These are phyloP conservation scores for Omphalotus guepiniiformis DNA, from an alignment of 768 basidiomycete species.

Conservation along the genomic window DNA sequence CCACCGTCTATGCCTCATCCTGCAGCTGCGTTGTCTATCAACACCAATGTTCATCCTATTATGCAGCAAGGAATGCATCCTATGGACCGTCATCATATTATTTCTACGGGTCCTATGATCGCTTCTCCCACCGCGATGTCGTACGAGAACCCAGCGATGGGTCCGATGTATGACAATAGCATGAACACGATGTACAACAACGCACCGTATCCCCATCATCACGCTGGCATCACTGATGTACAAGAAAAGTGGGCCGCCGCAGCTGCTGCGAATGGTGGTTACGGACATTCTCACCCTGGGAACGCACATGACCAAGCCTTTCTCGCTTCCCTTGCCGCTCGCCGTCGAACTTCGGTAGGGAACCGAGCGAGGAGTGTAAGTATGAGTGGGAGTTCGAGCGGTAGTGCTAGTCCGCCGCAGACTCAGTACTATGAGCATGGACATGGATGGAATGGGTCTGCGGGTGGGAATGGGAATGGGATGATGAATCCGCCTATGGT, in stretches of 20 bases:
- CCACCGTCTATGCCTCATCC: conserved; percentile 12
- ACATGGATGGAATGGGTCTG: conserved; percentile 2
- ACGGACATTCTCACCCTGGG: neutral
- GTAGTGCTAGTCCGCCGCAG: conserved; percentile 5
- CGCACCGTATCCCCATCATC: conserved; percentile 17
- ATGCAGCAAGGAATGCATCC: neutral
- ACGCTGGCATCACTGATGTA: conserved; percentile 24
- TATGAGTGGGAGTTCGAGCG: conserved; percentile 23
- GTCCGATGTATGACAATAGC: conserved; percentile 12
- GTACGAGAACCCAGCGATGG: conserved; percentile 51
- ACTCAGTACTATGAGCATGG: neutral
- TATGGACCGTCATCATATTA: conserved; percentile 17
- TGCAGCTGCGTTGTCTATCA: conserved; percentile 8
- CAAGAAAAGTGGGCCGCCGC: neutral
- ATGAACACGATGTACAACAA: too few species aligned
- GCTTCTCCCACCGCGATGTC: conserved; percentile 39
- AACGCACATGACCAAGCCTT: neutral
- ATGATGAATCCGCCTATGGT: conserved; percentile 14
- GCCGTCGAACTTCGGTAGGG: neutral
- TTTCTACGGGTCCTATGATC: conserved; percentile 38
- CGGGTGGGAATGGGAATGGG: conserved; percentile 7
- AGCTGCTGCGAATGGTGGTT: neutral
- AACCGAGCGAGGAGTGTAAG: conserved; percentile 13
- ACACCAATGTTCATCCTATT: conserved; percentile 15
- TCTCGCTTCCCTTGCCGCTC: neutral